phyloP scores from a whole-genome alignment of 1,284 basidiomycete species.

The Farysia itapuensis region DNA sequence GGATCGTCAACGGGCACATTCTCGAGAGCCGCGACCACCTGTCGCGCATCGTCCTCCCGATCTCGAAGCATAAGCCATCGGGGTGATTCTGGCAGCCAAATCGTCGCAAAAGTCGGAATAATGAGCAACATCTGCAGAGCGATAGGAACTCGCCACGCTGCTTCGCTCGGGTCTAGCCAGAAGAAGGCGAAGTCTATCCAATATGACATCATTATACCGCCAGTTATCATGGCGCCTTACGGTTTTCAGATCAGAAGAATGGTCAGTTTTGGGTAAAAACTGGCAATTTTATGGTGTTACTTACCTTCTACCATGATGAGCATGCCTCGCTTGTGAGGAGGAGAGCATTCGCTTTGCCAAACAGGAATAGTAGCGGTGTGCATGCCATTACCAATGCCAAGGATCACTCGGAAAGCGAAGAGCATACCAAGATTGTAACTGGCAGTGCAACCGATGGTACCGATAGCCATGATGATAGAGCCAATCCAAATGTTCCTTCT shows the following conservation, averaged over 20 bases:
- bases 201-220: constrained; percentile 51
- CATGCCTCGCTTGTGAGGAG: constrained; percentile 55
- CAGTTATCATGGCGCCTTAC: constrained; percentile 54
- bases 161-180: constrained; percentile 38
- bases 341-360: constrained; percentile 56
- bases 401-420: constrained; percentile 53
- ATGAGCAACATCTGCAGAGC: constrained; percentile 56
- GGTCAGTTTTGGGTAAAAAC: too few relatives aligned
- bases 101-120: constrained; percentile 56
- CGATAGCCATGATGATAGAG: constrained; percentile 47
- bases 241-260: too few relatives aligned
- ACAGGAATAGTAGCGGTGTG: constrained; percentile 58
- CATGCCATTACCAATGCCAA: constrained; percentile 57
- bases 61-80: constrained; percentile 56
- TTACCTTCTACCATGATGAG: constrained; percentile 58
- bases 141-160: constrained; percentile 53
- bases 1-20: constrained; percentile 44
- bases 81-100: constrained; percentile 55
- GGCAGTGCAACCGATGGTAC: constrained; percentile 44
- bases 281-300: too few relatives aligned
- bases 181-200: constrained; percentile 57
- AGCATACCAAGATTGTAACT: constrained; percentile 44
- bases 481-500: constrained; percentile 56
- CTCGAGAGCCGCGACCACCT: constrained; percentile 49
- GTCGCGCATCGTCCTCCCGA: constrained; percentile 43